Conservation (phyloP, 768 basidiomycete species). For the Mycena haematopus region DNA sequence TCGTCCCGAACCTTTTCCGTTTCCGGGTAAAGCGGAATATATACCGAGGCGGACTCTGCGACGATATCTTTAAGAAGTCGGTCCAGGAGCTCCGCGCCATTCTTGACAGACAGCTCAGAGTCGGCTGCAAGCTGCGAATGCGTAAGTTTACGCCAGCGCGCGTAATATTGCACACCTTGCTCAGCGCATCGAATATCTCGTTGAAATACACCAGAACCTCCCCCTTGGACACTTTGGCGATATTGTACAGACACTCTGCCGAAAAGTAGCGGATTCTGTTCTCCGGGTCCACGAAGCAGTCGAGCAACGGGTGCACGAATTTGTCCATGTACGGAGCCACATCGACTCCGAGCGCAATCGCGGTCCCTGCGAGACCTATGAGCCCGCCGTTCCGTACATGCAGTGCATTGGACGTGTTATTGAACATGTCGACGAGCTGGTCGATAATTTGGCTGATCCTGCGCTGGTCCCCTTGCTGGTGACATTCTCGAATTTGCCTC, state of each 20-base stretch:
- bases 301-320: constrained; percentile 87
- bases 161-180: constrained; percentile 73
- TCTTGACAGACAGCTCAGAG: constrained; percentile 95
- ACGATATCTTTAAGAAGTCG: constrained; percentile 98
- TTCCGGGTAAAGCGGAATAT: constrained; percentile 87
- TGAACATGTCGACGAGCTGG: constrained; percentile 95
- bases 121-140: constrained; percentile 86
- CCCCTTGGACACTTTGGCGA: constrained; percentile 96
- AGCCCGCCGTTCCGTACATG: constrained; percentile 94
- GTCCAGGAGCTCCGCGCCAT: constrained; percentile 96
- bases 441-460: constrained; percentile 89
- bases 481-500: constrained; percentile 87
- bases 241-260: constrained; percentile 97
- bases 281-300: constrained; percentile 93
- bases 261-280: constrained; percentile 97
- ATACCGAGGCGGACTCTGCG: constrained; percentile 93
- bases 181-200: constrained; percentile 95
- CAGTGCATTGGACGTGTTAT: constrained; percentile 77
- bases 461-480: constrained; percentile 79
- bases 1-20: constrained; percentile 71
- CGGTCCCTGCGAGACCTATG: constrained; percentile 94
- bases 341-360: constrained; percentile 95
- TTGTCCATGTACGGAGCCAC: constrained; percentile 94
- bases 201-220: constrained; percentile 98
- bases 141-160: background rate